Evolutionary conservation across 371 early-diverging fungal species (phyloP), one percentile per base, ranked within the genome.

Genomic region (Sporodiniella umbellata): DNA sequence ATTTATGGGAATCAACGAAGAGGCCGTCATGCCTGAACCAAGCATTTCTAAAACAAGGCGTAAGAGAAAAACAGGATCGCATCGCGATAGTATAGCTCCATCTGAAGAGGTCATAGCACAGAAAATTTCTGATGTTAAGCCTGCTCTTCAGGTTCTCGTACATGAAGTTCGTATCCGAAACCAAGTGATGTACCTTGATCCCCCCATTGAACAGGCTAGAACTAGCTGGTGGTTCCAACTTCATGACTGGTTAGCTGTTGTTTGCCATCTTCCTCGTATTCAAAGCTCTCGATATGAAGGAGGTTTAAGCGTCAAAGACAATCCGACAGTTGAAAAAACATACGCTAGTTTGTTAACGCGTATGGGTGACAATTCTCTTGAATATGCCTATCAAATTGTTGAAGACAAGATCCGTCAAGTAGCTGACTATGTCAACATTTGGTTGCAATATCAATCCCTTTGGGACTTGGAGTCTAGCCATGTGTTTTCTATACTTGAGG

Each of bases 391-490:
- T 64, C 78, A 81, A 24, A 81, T 82, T 42, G 85, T 99, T 22
- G 95, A 98, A 72, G 58, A 64, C 24, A 92, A 88, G 73, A 75
- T 92, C 18, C 57, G 75, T 19, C 81, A 90, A 63, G 94, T 94
- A 10, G 75, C 79, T 14, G 80, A 84, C 25, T 99, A 99, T 58
- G 92, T 95, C 42, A 80, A 83, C 42, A 88, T 93, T 46, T 99
- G 99, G 99, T 79, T 96, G 8, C 94, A 90, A 61, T 98, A 98
- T 70, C 99, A 99, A 66, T 89, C 93, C 4, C 79, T 99, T 19
- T 98, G 98, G 98, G 98, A 98, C 67, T 78, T 96, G 31, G 96
- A 96, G 58, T 79, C 87, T 0, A 89, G 87, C 57, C 76, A 83
- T 30, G 89, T 98, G 21, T 87, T 86, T 57, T 72, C 78, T 38